Conservation (phyloP, 495 filamentous ascomycete genomes). For the Lasiosphaeria hispida region DNA sequence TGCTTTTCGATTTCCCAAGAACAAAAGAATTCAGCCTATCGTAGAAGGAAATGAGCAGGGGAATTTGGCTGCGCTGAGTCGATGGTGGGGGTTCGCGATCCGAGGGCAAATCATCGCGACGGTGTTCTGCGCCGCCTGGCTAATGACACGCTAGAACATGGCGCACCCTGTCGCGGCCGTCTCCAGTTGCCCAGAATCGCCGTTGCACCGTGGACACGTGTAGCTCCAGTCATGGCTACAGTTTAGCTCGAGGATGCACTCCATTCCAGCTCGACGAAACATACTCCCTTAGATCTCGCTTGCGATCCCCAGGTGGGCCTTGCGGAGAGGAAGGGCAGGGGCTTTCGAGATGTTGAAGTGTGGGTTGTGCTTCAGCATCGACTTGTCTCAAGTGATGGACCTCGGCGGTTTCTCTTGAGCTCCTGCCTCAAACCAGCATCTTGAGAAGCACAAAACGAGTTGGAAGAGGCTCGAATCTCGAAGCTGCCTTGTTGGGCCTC, state of each 20-base stretch:
- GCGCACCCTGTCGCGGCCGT: background rate
- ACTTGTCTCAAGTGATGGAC: too few relatives aligned
- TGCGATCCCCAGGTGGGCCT: constrained; percentile 11
- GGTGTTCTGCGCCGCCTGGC: background rate
- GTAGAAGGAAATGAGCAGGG: constrained; percentile 13
- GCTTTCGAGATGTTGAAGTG: too few relatives aligned
- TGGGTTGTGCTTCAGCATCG: too few relatives aligned
- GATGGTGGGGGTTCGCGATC: background rate
- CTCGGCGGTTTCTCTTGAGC: too few relatives aligned
- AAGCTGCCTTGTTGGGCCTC: background rate
- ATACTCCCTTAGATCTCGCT: constrained; percentile 15
- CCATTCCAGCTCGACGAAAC: constrained; percentile 1
- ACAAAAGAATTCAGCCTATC: constrained; percentile 19
- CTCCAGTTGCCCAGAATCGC: background rate
- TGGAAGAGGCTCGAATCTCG: background rate
- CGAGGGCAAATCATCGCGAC: background rate
- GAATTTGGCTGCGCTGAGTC: background rate
- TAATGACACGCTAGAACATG: background rate
- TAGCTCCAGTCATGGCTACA: constrained; percentile 4
- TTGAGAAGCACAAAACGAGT: background rate
- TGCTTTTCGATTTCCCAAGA: background rate
- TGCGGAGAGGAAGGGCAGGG: background rate
- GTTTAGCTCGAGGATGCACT: background rate
- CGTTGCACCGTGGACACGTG: constrained; percentile 3
- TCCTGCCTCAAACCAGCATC: background rate